These are phyloP conservation scores for Fusarium verrucosum DNA, from an alignment of 2,329 filamentous ascomycete species.

Conservation along the genomic window DNA sequence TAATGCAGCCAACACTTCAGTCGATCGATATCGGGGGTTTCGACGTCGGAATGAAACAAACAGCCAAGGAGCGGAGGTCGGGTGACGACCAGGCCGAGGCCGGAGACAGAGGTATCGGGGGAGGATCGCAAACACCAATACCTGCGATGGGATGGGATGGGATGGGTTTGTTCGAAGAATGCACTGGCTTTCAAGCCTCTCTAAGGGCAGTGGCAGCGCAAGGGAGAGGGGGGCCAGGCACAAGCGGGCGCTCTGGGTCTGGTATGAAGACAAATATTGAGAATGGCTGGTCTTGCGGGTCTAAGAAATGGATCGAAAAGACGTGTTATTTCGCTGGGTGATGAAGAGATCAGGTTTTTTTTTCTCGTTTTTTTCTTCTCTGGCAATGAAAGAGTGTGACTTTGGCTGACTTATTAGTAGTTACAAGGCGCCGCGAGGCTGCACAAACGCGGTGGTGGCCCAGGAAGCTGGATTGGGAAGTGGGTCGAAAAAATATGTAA, in stretches of 20 bases:
- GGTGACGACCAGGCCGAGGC: not conserved
- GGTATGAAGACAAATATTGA: slow-evolving; percentile 30
- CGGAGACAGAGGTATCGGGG: not conserved
- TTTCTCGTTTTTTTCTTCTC: too few relatives aligned
- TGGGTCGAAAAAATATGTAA: too few relatives aligned
- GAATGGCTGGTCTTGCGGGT: slow-evolving; percentile 9
- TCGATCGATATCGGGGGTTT: not conserved
- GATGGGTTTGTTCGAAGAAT: not conserved
- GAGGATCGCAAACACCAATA: slow-evolving; percentile 1
- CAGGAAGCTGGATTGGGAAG: slow-evolving; percentile 12
- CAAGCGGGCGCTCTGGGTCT: slow-evolving; percentile 17
- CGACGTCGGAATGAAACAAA: slow-evolving; percentile 1
- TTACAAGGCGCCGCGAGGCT: slow-evolving; percentile 35
- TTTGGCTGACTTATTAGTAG: slow-evolving; percentile 23
- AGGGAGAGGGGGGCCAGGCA: slow-evolving; percentile 33
- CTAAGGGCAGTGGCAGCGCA: slow-evolving; percentile 35
- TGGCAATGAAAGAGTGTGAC: slow-evolving; percentile 4
- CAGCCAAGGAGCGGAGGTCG: not conserved
- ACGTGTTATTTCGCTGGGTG: slow-evolving; percentile 20
- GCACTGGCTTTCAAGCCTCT: slow-evolving; percentile 31
- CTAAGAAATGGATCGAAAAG: slow-evolving; percentile 24
- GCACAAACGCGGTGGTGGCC: slow-evolving; percentile 37
- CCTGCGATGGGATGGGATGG: slow-evolving; percentile 1
- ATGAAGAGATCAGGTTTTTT: slow-evolving; percentile 15
- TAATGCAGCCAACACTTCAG: slow-evolving; percentile 3